Evolutionary conservation across 441 rosid genomes (phyloP).

Genomic region (Macaranga tanarius): DNA sequence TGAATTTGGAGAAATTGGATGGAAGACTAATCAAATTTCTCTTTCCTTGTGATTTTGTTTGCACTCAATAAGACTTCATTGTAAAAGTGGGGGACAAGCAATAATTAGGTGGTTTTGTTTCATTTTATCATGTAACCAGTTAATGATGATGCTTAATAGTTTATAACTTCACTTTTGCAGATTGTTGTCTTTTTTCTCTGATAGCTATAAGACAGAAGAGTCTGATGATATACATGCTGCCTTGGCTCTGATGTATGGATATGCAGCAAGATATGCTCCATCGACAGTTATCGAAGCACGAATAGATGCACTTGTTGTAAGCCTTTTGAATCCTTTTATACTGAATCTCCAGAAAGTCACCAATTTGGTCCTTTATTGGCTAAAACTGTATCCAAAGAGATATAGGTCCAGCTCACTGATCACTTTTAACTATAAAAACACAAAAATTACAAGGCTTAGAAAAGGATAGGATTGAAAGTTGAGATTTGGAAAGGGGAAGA

Average conservation of each 20-base stretch:
- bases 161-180: constrained; percentile 45
- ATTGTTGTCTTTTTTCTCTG: constrained; percentile 85
- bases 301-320: constrained; percentile 96
- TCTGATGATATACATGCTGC: constrained; percentile 99
- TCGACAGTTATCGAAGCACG: constrained; percentile 97
- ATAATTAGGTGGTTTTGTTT: neutral
- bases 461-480: neutral
- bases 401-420: neutral
- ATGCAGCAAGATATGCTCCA: constrained; percentile 99
- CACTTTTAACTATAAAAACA: neutral
- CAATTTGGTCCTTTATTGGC: neutral
- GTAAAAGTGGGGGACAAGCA: neutral
- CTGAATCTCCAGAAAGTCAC: neutral
- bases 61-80: neutral
- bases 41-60: neutral
- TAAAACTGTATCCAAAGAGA: neutral
- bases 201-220: constrained; percentile 74
- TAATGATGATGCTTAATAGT: constrained; percentile 14
- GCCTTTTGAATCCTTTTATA: constrained; percentile 32
- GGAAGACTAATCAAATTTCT: neutral
- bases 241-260: constrained; percentile 99
- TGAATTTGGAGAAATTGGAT: neutral
- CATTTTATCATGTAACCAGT: neutral
- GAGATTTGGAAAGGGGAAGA: neutral
- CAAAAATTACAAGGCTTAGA: neutral